Base-by-base conservation (phyloP, 495 filamentous ascomycete genomes). In the Penicillium riverlandense region DNA sequence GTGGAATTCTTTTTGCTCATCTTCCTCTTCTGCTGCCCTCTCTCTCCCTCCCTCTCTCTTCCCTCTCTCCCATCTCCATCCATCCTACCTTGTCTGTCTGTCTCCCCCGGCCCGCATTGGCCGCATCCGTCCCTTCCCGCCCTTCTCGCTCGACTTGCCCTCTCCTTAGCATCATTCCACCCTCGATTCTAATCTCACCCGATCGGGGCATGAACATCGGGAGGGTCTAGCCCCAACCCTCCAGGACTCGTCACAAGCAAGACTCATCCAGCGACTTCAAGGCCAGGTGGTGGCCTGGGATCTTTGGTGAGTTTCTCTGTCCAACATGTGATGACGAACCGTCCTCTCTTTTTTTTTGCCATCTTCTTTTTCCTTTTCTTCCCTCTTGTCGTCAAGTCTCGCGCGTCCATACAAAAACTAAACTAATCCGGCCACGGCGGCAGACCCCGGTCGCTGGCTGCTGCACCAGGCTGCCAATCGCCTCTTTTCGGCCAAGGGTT, bases 151-250 rank as follows among this genome's bases (percentile, higher is more conserved):
- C 39, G 41, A 30, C 11, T 41, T 31, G 32, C 11, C 31, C 6
- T 34, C 13, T 29, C 11, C 16, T 4, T 4, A 22, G 22, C 22
- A 22, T 22, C 22, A 3, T 22, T 22, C 46, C 29, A 31, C 48
- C 41, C 32, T 30, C 44, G 37, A 35, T 16, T 27, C 16, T 27
- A 40, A 42, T 45, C 43, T 37, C 40, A 53, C 36, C 34, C 38
- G 12, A 40, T 52, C 54, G 48, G 50, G 53, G 55, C 51, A 56
- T 57, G 51, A 58, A 52, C 56, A 51, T 49, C 41, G 49, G 56
- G 56, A 62, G 59, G 59, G 59, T 62, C 56, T 62, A 57, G 53
- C 53, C 59, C 56, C 56, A 22, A 40, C 45, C 55, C 55, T 52
- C 48, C 49, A 51, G 48, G 48, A 52, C 48, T 3, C 22, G 0